Percentiles rank a stretch among this genome's conserved stretches.
Evolutionary conservation across 2,329 filamentous ascomycete species (phyloP).

Genomic region (Aureobasidium namibiae): DNA sequence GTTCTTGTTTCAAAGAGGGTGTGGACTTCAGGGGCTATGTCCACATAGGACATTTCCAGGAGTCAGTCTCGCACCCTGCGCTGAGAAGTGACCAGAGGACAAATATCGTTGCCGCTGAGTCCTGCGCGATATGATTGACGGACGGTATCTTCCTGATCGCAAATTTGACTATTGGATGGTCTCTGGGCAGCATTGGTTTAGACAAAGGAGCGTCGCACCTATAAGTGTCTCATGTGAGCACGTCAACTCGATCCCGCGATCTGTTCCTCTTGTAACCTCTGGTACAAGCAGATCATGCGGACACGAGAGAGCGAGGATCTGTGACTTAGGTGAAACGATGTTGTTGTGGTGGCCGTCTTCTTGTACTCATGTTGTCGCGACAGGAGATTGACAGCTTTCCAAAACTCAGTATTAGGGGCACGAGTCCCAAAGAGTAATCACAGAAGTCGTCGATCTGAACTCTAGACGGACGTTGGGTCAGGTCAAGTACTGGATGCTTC

Average conservation of each 20-base stretch:
- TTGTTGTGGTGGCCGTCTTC: too few relatives aligned
- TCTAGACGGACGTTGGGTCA: too few relatives aligned
- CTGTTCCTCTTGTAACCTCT: background rate
- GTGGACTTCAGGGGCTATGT: background rate
- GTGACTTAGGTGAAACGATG: background rate
- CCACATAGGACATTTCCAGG: background rate
- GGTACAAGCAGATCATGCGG: background rate
- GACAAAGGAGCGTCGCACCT: background rate
- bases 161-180: too few relatives aligned
- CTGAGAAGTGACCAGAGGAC: background rate
- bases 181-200: too few relatives aligned
- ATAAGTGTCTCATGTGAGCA: background rate
- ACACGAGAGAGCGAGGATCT: background rate
- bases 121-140: too few relatives aligned
- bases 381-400: too few relatives aligned
- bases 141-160: too few relatives aligned
- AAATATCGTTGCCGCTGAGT: background rate
- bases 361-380: too few relatives aligned
- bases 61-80: background rate
- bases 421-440: too few relatives aligned
- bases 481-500: too few relatives aligned
- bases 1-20: background rate
- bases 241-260: background rate
- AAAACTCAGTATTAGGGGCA: too few relatives aligned
- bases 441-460: too few relatives aligned